Evolutionary conservation across 108 stramenopile genomes (phyloP).

Genomic region (Cyclotella distinguenda): DNA sequence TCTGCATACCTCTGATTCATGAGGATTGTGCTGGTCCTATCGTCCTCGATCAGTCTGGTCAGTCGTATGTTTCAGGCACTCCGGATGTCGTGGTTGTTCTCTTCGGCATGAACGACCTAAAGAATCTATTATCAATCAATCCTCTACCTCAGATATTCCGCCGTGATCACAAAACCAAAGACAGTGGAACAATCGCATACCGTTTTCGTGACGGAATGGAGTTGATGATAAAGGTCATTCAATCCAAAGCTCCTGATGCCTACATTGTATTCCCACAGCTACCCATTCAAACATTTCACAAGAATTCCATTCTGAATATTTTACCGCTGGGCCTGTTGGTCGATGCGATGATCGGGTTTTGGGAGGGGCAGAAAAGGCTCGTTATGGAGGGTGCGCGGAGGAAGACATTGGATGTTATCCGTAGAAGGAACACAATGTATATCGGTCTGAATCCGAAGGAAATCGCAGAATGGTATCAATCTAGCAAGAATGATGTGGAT

Average conservation of each 20-base stretch:
- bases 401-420: neutral
- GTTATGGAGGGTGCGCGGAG: conserved; percentile 34
- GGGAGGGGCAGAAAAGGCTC: conserved; percentile 65
- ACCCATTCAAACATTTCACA: conserved; percentile 62
- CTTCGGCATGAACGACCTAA: conserved; percentile 73
- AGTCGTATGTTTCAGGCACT: conserved; percentile 17
- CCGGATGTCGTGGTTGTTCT: conserved; percentile 62
- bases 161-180: neutral
- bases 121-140: conserved; percentile 46
- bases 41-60: neutral
- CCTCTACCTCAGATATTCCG: conserved; percentile 18
- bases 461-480: conserved; percentile 55
- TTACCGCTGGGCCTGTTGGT: conserved; percentile 62
- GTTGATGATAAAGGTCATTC: conserved; percentile 49
- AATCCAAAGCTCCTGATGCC: conserved; percentile 41
- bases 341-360: conserved; percentile 61
- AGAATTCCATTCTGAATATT: conserved; percentile 63
- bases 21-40: conserved; percentile 41
- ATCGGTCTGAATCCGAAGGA: conserved; percentile 47
- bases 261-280: conserved; percentile 57
- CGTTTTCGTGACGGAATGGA: conserved; percentile 51
- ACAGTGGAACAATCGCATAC: conserved; percentile 7
- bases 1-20: conserved; percentile 53
- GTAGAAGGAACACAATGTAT: conserved; percentile 41
- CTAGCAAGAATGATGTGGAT: conserved; percentile 4